A percentile compares a stretch with the other conserved stretches of the same genome.
phyloP scores from a whole-genome alignment of 257 asterid species.

The Solanum piurae region DNA sequence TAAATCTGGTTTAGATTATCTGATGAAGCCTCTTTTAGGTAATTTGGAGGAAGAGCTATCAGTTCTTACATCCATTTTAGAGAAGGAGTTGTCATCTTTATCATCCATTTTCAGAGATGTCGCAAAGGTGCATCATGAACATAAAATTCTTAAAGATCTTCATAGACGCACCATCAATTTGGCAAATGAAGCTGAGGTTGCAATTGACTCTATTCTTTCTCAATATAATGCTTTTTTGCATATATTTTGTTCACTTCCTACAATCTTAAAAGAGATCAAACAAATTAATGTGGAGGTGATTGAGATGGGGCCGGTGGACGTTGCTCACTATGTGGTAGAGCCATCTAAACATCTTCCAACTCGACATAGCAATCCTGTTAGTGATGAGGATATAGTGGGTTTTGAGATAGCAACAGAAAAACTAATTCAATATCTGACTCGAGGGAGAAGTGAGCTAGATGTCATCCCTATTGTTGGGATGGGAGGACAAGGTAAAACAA shows the following conservation, averaged over 20 bases:
- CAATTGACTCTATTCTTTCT: background rate
- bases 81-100: background rate
- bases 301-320: background rate
- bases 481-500: constrained; percentile 3
- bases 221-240: background rate
- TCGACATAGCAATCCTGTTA: background rate
- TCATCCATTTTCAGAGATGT: background rate
- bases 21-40: background rate
- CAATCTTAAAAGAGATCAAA: background rate
- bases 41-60: background rate
- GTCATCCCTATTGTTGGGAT: background rate
- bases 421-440: background rate
- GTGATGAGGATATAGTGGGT: background rate
- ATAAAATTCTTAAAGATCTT: background rate
- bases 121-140: background rate
- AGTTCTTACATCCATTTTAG: background rate
- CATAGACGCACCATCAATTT: background rate
- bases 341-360: background rate
- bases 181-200: background rate
- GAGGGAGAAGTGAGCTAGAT: background rate
- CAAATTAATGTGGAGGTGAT: background rate
- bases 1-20: background rate
- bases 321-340: background rate
- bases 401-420: background rate
- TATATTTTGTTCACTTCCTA: background rate